Evolutionary conservation across 352 stramenopile genomes (phyloP), one percentile per base, ranked within the genome.

Genomic region (Phytophthora multivora): DNA sequence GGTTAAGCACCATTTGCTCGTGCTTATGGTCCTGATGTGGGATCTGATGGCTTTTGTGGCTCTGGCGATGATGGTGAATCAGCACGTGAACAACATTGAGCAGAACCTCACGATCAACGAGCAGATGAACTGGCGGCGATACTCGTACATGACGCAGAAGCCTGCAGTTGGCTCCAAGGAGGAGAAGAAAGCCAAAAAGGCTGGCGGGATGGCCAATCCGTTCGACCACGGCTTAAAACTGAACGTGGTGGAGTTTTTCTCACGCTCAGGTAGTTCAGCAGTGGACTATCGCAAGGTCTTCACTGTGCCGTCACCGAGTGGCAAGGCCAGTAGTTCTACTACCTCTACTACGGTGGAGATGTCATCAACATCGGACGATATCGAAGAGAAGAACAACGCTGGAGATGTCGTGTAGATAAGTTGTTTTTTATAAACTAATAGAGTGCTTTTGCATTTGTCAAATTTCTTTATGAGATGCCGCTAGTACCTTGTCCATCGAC

Each of bases 91-190:
- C 31, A 89, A 89, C 57, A 75, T 92, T 7, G 56, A 65, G 16
- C 73, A 76, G 58, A 95, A 95, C 41, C 23, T 93, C 28, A 95
- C 86, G 3, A 78, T 95, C 40, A 95, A 95, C 53, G 86, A 95
- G 65, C 61, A 80, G 51, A 91, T 93, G 68, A 93, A 95, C 54
- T 95, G 86, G 86, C 73, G 77, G 48, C 74, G 86, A 19, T 93
- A 93, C 59, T 33, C 73, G 15, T 95, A 95, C 48, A 58, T 95
- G 48, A 82, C 59, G 0, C 52, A 65, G 10, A 55, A 51, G 19
- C 4, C 52, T 19, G 9, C 30, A 16, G 12, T 36, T 49, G 35
- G 12, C 16, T 43, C 49, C 25, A 70, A 63, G 25, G 31, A 55
- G 25, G 26, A n/a, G 15, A 59, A 64, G 41, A 47, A 9, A 19